A percentile compares a stretch with the other conserved stretches of the same genome.
Conservation (phyloP, 2,329 filamentous ascomycete species). For the Chrysoporthe austroafricana region DNA sequence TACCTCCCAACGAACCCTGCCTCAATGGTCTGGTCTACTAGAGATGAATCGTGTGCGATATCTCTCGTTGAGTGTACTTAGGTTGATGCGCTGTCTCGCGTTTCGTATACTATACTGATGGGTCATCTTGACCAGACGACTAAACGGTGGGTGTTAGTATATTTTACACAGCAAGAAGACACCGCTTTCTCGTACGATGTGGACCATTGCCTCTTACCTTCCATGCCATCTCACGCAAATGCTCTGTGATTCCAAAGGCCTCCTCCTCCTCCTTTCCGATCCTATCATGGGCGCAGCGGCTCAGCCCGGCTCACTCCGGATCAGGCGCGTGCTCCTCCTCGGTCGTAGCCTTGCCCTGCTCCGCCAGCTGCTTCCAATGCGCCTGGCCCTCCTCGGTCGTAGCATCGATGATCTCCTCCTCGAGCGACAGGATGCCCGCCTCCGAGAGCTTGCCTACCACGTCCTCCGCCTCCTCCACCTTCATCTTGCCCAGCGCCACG, state of each 20-base stretch:
- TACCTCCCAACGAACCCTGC: neutral
- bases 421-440: slow-evolving; percentile 86
- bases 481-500: slow-evolving; percentile 83
- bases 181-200: neutral
- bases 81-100: neutral
- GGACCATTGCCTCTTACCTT: neutral
- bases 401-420: slow-evolving; percentile 92
- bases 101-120: neutral
- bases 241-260: neutral
- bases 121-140: neutral
- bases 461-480: slow-evolving; percentile 79
- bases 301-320: slow-evolving; percentile 21
- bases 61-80: neutral
- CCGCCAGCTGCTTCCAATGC: slow-evolving; percentile 75
- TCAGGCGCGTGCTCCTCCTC: slow-evolving; percentile 29
- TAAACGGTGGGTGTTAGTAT: neutral
- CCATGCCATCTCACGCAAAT: neutral
- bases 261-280: too few species aligned
- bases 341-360: slow-evolving; percentile 30
- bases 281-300: too few species aligned
- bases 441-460: slow-evolving; percentile 77
- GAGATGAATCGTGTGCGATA: neutral
- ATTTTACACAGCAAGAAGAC: neutral
- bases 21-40: neutral
- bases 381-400: slow-evolving; percentile 85